Conservation (phyloP, 2,329 filamentous ascomycete genomes). For the Colletotrichum sp. region DNA sequence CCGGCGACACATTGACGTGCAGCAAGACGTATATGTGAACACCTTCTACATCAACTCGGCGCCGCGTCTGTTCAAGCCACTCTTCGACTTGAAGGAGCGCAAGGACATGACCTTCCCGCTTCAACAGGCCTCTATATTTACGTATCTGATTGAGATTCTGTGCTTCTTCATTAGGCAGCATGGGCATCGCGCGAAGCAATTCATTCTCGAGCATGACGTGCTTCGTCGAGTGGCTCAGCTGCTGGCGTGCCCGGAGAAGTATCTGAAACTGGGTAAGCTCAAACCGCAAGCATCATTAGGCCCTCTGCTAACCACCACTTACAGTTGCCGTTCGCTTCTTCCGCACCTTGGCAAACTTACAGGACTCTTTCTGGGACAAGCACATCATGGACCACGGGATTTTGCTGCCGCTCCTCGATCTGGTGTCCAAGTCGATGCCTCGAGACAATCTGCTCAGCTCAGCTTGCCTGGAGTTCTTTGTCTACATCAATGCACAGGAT, state of each 20-base stretch:
- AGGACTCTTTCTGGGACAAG: constrained; percentile 90
- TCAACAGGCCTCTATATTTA: constrained; percentile 87
- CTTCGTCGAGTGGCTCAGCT: constrained; percentile 82
- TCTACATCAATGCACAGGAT: constrained; percentile 79
- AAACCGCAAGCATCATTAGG: background rate
- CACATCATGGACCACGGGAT: constrained; percentile 83
- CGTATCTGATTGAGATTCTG: constrained; percentile 89
- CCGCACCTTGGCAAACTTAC: constrained; percentile 80
- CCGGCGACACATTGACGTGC: constrained; percentile 54
- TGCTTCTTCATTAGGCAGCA: constrained; percentile 95
- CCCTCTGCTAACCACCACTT: background rate
- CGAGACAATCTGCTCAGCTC: constrained; percentile 94
- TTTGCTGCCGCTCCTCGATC: constrained; percentile 82
- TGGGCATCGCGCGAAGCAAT: constrained; percentile 83
- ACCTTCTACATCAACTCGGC: constrained; percentile 91
- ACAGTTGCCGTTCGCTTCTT: constrained; percentile 91
- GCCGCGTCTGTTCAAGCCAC: constrained; percentile 81
- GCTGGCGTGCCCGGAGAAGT: constrained; percentile 84
- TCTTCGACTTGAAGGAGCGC: constrained; percentile 78
- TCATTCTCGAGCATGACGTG: constrained; percentile 81
- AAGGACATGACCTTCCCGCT: constrained; percentile 74
- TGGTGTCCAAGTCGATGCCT: constrained; percentile 84
- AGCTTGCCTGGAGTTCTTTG: constrained; percentile 91
- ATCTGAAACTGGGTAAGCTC: constrained; percentile 81
- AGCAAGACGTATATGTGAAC: constrained; percentile 84